Base-by-base conservation (phyloP, 2,329 filamentous ascomycete genomes). In the Magnaporthiopsis rhizophila region DNA sequence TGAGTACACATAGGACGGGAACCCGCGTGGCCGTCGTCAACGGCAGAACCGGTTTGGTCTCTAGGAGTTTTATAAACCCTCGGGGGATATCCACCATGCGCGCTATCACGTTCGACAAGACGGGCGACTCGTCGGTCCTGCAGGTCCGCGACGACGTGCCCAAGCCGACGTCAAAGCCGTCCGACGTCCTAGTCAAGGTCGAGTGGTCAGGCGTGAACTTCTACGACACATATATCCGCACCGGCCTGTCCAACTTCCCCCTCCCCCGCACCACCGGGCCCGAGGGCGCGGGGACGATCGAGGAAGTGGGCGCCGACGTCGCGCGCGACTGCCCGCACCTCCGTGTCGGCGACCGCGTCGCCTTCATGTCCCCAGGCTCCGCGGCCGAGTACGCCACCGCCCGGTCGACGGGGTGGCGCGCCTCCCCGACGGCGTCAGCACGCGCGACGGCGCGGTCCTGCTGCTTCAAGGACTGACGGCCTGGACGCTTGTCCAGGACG, bases 401-500 rank as follows among this genome's bases (percentile, higher is more conserved):
- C 74, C 83, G 0, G 83, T 85, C 1, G 73, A 74, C 11, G 82
- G 82, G 66, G 81, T 86, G 0, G 76, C 89, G 66, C 83, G 84
- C 67, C 79, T 96, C 3, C 92, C 92, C 1, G 79, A 82, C 0
- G 80, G 75, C 0, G 74, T 96, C 53, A 72, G 79, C 2, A 81
- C 83, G 3, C 84, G 89, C 61, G 77, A 85, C 8, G 89, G 86
- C 11, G 87, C 89, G 32, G 91, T 90, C 0, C 80, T 85, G 0
- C 78, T 91, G 26, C 78, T 96, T 18, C 93, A 96, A 74, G 92
- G 91, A 1, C 79, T 97, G 45, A 97, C 92, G 3, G 91, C 92
- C 0, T 81, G 94, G 71, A 90, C 91, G 0, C 81, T 97, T 38
- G 85, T 91, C 66, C 85, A 87, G 63, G 92, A 96, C 73, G 85